phyloP scores from a whole-genome alignment of 441 rosid species.

The Capsella rubella region DNA sequence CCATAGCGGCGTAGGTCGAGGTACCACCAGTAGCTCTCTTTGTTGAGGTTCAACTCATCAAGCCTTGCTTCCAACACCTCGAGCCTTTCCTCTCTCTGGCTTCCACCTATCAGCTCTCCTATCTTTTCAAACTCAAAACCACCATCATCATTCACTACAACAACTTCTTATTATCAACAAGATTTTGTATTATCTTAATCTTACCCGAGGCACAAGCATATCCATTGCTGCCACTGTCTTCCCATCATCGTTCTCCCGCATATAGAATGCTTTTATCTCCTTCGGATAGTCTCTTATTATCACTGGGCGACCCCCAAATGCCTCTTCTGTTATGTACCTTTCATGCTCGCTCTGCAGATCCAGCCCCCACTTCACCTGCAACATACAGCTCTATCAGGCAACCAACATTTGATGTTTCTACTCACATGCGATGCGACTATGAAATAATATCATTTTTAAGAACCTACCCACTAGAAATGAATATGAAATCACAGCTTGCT shows the following conservation, averaged over 20 bases:
- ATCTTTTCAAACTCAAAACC: slow-evolving; percentile 53
- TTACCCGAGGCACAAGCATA: slow-evolving; percentile 95
- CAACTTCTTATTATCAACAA: neutral
- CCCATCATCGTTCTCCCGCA: slow-evolving; percentile 96
- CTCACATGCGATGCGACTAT: neutral
- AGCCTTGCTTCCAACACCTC: slow-evolving; percentile 81
- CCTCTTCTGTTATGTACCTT: slow-evolving; percentile 92
- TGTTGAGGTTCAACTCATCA: slow-evolving; percentile 75
- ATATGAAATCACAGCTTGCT: neutral
- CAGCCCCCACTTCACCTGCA: slow-evolving; percentile 93
- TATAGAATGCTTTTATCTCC: slow-evolving; percentile 98
- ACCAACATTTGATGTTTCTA: neutral
- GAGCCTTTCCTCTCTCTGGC: slow-evolving; percentile 98
- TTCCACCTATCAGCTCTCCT: slow-evolving; percentile 98
- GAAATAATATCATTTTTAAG: neutral
- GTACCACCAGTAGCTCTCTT: slow-evolving; percentile 96
- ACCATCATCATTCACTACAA: slow-evolving; percentile 8
- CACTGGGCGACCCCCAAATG: slow-evolving; percentile 84
- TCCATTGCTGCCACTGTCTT: slow-evolving; percentile 99
- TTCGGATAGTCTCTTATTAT: slow-evolving; percentile 95
- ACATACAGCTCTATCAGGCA: slow-evolving; percentile 5
- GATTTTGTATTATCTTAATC: slow-evolving; percentile 3
- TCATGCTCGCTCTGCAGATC: slow-evolving; percentile 99
- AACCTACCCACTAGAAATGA: neutral
- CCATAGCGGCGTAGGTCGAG: slow-evolving; percentile 95